These are phyloP conservation scores for Gymnopus androsaceus DNA, from an alignment of 1,284 basidiomycete species.

Conservation along the genomic window DNA sequence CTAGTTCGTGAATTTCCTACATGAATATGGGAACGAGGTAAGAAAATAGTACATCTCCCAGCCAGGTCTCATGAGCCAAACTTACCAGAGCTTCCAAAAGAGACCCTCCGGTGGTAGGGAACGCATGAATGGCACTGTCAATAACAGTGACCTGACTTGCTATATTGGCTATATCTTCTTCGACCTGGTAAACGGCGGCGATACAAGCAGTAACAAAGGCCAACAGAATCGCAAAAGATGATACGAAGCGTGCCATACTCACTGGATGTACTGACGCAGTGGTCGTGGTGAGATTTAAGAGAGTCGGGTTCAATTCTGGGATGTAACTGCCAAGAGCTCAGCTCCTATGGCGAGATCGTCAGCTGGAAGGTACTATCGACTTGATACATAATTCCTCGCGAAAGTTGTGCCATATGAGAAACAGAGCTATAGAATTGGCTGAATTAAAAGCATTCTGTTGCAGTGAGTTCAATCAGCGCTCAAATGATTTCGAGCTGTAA, in stretches of 20 bases:
- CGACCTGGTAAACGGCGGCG: conserved; percentile 22
- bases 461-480: no score
- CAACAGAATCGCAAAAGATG: conserved; percentile 12
- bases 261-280: no score
- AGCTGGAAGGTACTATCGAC: no score
- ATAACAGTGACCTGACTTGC: conserved; percentile 30
- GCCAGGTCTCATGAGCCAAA: not conserved
- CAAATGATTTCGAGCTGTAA: no score
- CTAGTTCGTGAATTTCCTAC: conserved; percentile 29
- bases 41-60: not conserved
- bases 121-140: conserved; percentile 31
- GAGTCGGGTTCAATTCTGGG: no score
- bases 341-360: no score
- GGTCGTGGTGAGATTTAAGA: no score
- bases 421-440: no score
- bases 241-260: not conserved
- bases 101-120: conserved; percentile 32
- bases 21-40: not conserved
- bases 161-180: conserved; percentile 32
- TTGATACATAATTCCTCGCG: no score
- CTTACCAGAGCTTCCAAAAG: conserved; percentile 31
- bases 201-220: conserved; percentile 13
- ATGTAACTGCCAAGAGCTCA: no score
- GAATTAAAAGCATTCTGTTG: no score
- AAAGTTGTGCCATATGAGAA: no score